These are phyloP conservation scores for Schrenkiella parvula DNA, from an alignment of 345 rosid genomes.

Conservation along the genomic window DNA sequence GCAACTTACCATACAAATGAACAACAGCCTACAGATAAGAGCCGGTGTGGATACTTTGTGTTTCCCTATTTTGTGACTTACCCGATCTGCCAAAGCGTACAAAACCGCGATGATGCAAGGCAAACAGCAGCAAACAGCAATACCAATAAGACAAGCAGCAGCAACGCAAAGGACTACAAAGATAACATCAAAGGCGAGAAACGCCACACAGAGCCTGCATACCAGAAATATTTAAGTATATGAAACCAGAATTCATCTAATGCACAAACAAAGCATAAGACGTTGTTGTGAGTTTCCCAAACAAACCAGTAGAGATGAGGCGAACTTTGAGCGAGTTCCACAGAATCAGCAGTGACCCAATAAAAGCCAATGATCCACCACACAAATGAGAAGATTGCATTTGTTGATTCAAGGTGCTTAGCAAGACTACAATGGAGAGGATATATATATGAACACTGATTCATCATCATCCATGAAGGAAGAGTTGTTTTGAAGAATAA, in stretches of 20 bases:
- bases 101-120: conserved; percentile 91
- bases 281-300: neutral
- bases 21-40: too few relatives aligned
- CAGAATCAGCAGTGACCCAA: conserved; percentile 63
- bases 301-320: conserved; percentile 82
- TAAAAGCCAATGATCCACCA: conserved; percentile 93
- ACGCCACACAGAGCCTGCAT: conserved; percentile 76
- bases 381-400: conserved; percentile 68
- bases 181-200: conserved; percentile 77
- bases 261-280: conserved; percentile 46
- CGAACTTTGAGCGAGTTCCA: conserved; percentile 40
- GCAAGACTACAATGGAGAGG: conserved; percentile 8
- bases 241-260: neutral
- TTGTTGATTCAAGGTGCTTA: conserved; percentile 60
- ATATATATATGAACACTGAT: neutral
- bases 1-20: neutral
- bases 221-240: neutral
- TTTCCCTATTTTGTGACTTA: conserved; percentile 18
- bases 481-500: neutral
- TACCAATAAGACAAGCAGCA: conserved; percentile 70
- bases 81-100: conserved; percentile 76
- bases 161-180: conserved; percentile 70
- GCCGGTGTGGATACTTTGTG: neutral
- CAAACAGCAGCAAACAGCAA: conserved; percentile 91
- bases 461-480: neutral